Evolutionary conservation across 208 protist species (phyloP).

Genomic region (Leishmania guyanensis): DNA sequence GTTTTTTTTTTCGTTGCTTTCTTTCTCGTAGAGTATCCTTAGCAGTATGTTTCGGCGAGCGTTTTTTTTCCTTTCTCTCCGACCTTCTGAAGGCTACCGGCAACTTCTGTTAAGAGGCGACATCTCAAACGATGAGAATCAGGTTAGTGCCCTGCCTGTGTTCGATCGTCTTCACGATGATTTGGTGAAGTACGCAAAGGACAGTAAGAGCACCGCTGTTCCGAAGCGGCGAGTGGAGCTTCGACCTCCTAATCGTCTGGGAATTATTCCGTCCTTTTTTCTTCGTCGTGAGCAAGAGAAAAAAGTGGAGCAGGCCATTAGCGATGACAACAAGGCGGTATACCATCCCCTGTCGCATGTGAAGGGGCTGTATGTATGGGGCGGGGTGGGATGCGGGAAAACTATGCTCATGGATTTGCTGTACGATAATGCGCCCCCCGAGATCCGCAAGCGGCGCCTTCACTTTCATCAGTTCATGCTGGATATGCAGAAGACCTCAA

Average conservation of each 20-base stretch:
- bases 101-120: constrained; percentile 44
- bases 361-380: constrained; percentile 94
- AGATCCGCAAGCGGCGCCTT: constrained; percentile 88
- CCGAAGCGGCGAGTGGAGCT: constrained; percentile 72
- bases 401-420: constrained; percentile 97
- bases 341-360: constrained; percentile 84
- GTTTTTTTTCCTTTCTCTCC: constrained; percentile 2
- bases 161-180: constrained; percentile 87
- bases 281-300: constrained; percentile 73
- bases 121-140: constrained; percentile 64
- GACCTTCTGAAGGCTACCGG: constrained; percentile 66
- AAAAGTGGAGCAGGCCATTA: constrained; percentile 61
- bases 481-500: constrained; percentile 90
- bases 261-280: constrained; percentile 82
- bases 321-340: constrained; percentile 29
- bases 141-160: constrained; percentile 63
- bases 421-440: constrained; percentile 76
- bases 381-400: constrained; percentile 96
- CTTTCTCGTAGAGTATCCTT: neutral
- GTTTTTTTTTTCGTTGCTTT: neutral
- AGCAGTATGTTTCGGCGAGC: constrained; percentile 5
- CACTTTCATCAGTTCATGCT: constrained; percentile 98
- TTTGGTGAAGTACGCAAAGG: constrained; percentile 55
- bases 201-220: constrained; percentile 32
- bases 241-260: constrained; percentile 80